phyloP scores from a whole-genome alignment of 192 early-diverging fungal genomes.

The Pilaira anomala region DNA sequence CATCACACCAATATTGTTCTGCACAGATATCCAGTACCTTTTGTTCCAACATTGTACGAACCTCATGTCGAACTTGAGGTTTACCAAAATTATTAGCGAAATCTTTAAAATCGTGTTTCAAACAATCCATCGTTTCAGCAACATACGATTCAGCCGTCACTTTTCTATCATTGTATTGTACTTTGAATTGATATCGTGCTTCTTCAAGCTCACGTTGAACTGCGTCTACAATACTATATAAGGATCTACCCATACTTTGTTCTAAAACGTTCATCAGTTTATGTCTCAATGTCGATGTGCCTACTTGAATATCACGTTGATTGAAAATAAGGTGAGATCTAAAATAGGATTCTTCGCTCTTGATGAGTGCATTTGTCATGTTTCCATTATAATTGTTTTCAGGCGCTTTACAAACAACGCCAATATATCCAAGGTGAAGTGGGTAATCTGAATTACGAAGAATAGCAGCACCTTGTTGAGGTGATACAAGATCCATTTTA shows the following conservation, averaged over 20 bases:
- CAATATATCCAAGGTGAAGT: constrained; percentile 91
- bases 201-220: constrained; percentile 96
- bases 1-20: constrained; percentile 90
- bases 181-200: constrained; percentile 96
- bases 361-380: constrained; percentile 52
- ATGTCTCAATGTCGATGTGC: constrained; percentile 80
- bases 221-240: constrained; percentile 82
- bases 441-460: constrained; percentile 92
- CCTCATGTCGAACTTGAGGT: constrained; percentile 88
- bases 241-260: constrained; percentile 82
- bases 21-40: constrained; percentile 87
- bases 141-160: constrained; percentile 96
- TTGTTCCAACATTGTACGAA: constrained; percentile 89
- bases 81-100: constrained; percentile 92
- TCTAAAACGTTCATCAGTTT: constrained; percentile 90
- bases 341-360: constrained; percentile 57
- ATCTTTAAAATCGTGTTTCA: constrained; percentile 94
- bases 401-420: constrained; percentile 84
- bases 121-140: constrained; percentile 86
- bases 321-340: constrained; percentile 52
- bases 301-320: constrained; percentile 71
- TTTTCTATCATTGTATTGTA: constrained; percentile 95
- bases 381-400: constrained; percentile 31
- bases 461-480: constrained; percentile 72
- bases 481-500: constrained; percentile 86